Evolutionary conservation across 2,329 filamentous ascomycete genomes (phyloP).

Genomic region (Cercospora nicotianae): DNA sequence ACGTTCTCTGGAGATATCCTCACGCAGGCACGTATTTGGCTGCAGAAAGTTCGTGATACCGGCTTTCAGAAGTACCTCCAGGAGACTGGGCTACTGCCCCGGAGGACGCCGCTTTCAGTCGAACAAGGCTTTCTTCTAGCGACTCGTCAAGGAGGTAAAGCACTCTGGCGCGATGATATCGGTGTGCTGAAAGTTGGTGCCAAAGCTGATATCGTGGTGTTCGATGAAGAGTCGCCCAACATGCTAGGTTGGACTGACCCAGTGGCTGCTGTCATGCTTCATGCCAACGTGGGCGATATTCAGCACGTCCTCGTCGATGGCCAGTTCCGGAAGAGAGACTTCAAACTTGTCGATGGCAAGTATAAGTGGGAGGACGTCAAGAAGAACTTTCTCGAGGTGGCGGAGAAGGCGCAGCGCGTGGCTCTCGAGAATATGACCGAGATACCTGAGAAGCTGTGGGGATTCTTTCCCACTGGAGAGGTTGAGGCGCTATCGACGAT

Average conservation of each 20-base stretch:
- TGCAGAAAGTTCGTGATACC: conserved; percentile 43
- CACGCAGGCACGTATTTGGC: conserved; percentile 57
- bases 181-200: conserved; percentile 53
- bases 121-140: conserved; percentile 58
- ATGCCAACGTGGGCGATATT: conserved; percentile 56
- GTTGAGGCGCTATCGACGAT: conserved; percentile 33
- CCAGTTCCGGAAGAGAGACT: conserved; percentile 50
- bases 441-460: conserved; percentile 21
- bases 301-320: conserved; percentile 54
- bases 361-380: conserved; percentile 15
- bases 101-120: conserved; percentile 54
- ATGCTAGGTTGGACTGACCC: conserved; percentile 58
- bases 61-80: conserved; percentile 37
- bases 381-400: conserved; percentile 18
- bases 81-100: conserved; percentile 46
- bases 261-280: conserved; percentile 58
- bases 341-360: conserved; percentile 27
- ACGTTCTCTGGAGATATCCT: conserved; percentile 36
- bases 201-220: conserved; percentile 57
- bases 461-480: conserved; percentile 12
- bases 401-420: conserved; percentile 13
- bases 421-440: conserved; percentile 1
- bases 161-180: conserved; percentile 54
- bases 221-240: conserved; percentile 51
- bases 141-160: conserved; percentile 54